These are phyloP conservation scores for Candolleomyces eurysporus DNA, from an alignment of 768 basidiomycete species.

Conservation along the genomic window DNA sequence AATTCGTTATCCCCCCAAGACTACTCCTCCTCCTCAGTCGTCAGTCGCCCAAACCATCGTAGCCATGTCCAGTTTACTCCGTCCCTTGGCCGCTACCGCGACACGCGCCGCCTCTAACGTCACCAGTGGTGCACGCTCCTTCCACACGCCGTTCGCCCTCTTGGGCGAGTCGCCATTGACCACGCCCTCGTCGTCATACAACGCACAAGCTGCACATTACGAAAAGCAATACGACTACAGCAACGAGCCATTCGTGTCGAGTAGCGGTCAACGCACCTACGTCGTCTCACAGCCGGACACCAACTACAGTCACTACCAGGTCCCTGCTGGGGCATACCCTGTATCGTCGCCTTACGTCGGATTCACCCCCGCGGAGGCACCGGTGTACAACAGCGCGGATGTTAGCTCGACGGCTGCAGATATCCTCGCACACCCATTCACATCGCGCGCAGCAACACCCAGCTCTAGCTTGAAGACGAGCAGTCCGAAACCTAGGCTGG, in stretches of 20 bases:
- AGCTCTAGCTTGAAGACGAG: slow-evolving; percentile 16
- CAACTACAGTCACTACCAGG: slow-evolving; percentile 56
- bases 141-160: slow-evolving; percentile 63
- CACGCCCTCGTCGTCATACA: slow-evolving; percentile 45
- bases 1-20: slow-evolving; percentile 4
- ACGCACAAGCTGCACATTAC: slow-evolving; percentile 38
- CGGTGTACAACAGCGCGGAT: slow-evolving; percentile 30
- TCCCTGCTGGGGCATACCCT: slow-evolving; percentile 71
- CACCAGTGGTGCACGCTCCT: slow-evolving; percentile 39
- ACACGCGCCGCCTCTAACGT: slow-evolving; percentile 19
- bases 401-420: slow-evolving; percentile 43
- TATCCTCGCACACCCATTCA: slow-evolving; percentile 39
- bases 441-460: slow-evolving; percentile 35
- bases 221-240: slow-evolving; percentile 61
- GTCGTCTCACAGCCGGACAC: slow-evolving; percentile 75
- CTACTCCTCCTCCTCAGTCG: slow-evolving; percentile 2
- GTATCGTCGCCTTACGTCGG: slow-evolving; percentile 45
- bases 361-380: slow-evolving; percentile 38
- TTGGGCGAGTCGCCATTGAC: slow-evolving; percentile 38
- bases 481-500: slow-evolving; percentile 34
- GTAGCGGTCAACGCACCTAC: slow-evolving; percentile 56
- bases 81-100: slow-evolving; percentile 20
- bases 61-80: slow-evolving; percentile 31
- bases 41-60: slow-evolving; percentile 10
- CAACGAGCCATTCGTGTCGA: slow-evolving; percentile 44